Evolutionary conservation across 345 rosid genomes (phyloP), one percentile per base, ranked within the genome.

Genomic region (Aquilaria yunnanensis): DNA sequence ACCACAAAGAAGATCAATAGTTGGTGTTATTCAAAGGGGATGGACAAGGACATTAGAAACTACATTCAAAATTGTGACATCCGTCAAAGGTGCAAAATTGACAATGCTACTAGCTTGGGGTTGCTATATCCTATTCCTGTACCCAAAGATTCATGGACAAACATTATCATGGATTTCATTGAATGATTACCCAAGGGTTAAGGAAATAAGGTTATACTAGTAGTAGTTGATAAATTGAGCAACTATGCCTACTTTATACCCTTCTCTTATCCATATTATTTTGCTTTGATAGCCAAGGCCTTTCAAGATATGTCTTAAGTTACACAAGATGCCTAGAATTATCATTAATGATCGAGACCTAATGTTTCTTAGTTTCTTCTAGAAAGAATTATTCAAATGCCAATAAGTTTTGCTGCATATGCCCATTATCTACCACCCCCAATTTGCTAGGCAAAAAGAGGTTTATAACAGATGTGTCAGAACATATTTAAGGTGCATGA

Each of bases 81-180:
- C 23, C 1, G 23, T 23, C 23, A 23, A 23, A 23, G 1, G 23
- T 23, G 23, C 0, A 23, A 23, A 23, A 23, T 23, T 23, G 23
- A 23, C 23, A 23, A 23, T 23, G 23, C 23, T 23, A 0, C 1
- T 8, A 9, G 10, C 9, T 13, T 13, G 1, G 13, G 50, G 10
- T 47, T 47, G 9, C 50, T 47, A 47, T 13, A 47, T 8, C 50
- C 1, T 8, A 8, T 47, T 9, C 50, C 13, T 8, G 1, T 47
- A 8, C 50, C 9, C 1, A 8, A 13, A 9, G 10, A 47, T 8
- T 9, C 13, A 47, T 47, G 50, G 50, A 13, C 9, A 8, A 13
- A 47, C 50, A 47, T 47, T 13, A 47, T 13, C 50, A 56, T 56
- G 16, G 43, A 56, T 13, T 56, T 56, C n/a, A 56, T 56, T 32